Evolutionary conservation across 228 moss, liverwort and hornwort species (phyloP), one percentile per base, ranked within the genome.

Genomic region (Sphagnum fallax): DNA sequence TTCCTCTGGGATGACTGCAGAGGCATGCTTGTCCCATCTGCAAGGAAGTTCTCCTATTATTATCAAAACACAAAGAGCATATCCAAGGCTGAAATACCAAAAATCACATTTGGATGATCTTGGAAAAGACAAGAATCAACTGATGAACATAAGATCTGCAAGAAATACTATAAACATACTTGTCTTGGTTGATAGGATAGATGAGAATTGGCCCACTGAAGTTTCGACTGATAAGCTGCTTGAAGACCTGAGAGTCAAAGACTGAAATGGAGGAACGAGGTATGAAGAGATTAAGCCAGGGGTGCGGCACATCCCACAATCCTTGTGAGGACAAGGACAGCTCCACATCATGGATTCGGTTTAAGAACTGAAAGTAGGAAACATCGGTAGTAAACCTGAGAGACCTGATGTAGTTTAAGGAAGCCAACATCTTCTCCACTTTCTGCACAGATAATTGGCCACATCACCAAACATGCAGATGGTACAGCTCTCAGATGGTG

Each of bases 201-300:
- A 89, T 72, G n/a, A 95, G 72, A 53, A 92, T 71, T 2, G 92
- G 95, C 0, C 95, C 95, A 7, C 85, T 90, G 64, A 87, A 83
- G 7, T 74, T 86, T 5, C 61, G 64, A 1, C 72, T 77, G 68
- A 78, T 74, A 0, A 91, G 74, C 70, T 74, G 70, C 73, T 84
- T 82, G 75, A 95, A 67, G 65, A 95, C 89, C 2, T 75, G 82
- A 11, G 63, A 65, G 67, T 95, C 85, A 10, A 95, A 92, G 11
- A 72, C 79, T 60, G 72, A 67, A 2, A 95, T 85, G 9, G 87
- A 76, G 4, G 85, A 85, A 4, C 76, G 83, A 2, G 95, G 92
- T 55, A 95, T 85, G 11, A 95, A 85, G 50, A 95, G 5, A 80
- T 95, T 78, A 4, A 95, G 75, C 95, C 95, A 95, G 0, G 95